Evolutionary conservation across 2,329 filamentous ascomycete genomes (phyloP).

Genomic region (Acrocalymma vagum): DNA sequence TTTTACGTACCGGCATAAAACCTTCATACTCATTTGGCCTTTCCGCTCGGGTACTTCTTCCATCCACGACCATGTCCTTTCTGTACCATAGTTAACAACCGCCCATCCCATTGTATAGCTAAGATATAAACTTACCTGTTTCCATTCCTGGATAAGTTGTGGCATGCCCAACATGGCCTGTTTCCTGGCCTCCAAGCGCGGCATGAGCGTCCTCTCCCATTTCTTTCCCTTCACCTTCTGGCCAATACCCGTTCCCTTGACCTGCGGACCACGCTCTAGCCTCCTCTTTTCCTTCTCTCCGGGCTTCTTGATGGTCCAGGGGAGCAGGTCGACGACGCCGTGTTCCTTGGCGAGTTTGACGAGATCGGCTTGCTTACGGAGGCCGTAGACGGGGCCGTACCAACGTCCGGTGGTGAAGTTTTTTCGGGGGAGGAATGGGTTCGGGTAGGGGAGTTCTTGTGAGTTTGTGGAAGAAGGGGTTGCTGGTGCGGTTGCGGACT

Average conservation of each 20-base stretch:
- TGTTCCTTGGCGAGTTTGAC: slow-evolving; percentile 83
- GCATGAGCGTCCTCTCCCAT: slow-evolving; percentile 86
- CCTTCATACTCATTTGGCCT: slow-evolving; percentile 24
- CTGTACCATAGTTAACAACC: slow-evolving; percentile 55
- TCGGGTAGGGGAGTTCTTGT: slow-evolving; percentile 63
- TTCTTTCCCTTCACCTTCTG: slow-evolving; percentile 94
- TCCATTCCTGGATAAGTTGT: slow-evolving; percentile 89
- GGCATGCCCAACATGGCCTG: slow-evolving; percentile 96
- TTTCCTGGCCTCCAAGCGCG: slow-evolving; percentile 85
- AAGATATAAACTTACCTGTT: slow-evolving; percentile 70
- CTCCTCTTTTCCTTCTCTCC: slow-evolving; percentile 74
- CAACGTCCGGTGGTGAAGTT: slow-evolving; percentile 82
- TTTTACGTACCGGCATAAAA: not conserved
- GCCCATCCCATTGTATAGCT: slow-evolving; percentile 8
- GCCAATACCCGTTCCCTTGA: slow-evolving; percentile 92
- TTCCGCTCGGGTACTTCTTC: slow-evolving; percentile 73
- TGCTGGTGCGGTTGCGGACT: slow-evolving; percentile 34
- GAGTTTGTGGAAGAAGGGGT: slow-evolving; percentile 17
- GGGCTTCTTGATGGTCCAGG: slow-evolving; percentile 78
- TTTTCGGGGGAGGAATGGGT: slow-evolving; percentile 84
- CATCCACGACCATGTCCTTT: slow-evolving; percentile 76
- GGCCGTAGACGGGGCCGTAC: slow-evolving; percentile 83
- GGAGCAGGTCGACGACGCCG: slow-evolving; percentile 83
- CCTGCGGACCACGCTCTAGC: slow-evolving; percentile 80
- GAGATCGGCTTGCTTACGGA: slow-evolving; percentile 88